Evolutionary conservation across 495 filamentous ascomycete species (phyloP).

Genomic region (Terfezia claveryi): DNA sequence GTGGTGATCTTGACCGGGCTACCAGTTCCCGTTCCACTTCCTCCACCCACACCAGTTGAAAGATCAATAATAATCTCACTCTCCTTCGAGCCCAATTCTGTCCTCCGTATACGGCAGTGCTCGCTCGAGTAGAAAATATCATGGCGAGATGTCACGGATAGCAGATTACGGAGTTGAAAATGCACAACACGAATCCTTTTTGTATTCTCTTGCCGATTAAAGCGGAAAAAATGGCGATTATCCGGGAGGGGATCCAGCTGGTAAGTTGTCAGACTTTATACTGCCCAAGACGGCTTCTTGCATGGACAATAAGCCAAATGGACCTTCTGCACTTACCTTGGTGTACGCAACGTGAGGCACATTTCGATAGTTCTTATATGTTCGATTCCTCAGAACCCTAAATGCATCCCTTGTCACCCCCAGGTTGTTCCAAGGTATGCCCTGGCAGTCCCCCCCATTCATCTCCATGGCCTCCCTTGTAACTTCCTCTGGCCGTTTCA

Average conservation of each 20-base stretch:
- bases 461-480: slow-evolving; percentile 29
- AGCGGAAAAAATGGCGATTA: slow-evolving; percentile 40
- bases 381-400: slow-evolving; percentile 31
- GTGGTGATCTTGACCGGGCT: slow-evolving; percentile 40
- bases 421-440: slow-evolving; percentile 49
- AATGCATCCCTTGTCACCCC: slow-evolving; percentile 40
- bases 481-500: slow-evolving; percentile 24
- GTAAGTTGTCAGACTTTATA: slow-evolving; percentile 2
- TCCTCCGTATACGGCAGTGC: slow-evolving; percentile 31
- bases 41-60: background rate
- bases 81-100: slow-evolving; percentile 29
- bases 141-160: slow-evolving; percentile 50
- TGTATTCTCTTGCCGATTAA: slow-evolving; percentile 44
- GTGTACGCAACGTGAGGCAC: slow-evolving; percentile 1
- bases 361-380: slow-evolving; percentile 39
- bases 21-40: slow-evolving; percentile 33
- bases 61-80: slow-evolving; percentile 25
- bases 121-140: slow-evolving; percentile 51
- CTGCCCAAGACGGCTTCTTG: background rate
- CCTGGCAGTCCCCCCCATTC: slow-evolving; percentile 50
- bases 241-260: slow-evolving; percentile 20
- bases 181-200: slow-evolving; percentile 47
- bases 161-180: slow-evolving; percentile 73
- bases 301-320: slow-evolving; percentile 3
- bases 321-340: background rate